phyloP scores from a whole-genome alignment of 768 basidiomycete genomes.

The Pseudohyphozyma bogoriensis region DNA sequence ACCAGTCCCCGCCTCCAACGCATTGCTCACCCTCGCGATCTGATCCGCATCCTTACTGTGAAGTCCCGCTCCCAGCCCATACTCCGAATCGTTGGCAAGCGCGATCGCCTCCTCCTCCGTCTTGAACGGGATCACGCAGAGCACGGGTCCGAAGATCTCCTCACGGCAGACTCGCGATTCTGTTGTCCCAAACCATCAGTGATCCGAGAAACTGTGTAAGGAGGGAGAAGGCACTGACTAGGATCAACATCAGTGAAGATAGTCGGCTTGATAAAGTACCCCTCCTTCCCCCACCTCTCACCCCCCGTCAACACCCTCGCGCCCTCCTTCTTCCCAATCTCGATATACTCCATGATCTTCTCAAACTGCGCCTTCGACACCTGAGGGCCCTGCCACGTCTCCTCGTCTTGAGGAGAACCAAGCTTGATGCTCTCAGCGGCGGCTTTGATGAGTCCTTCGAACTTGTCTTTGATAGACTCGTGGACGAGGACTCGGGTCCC shows the following conservation, averaged over 20 bases:
- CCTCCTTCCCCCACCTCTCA: slow-evolving; percentile 56
- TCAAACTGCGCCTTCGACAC: slow-evolving; percentile 64
- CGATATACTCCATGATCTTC: slow-evolving; percentile 75
- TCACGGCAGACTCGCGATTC: slow-evolving; percentile 38
- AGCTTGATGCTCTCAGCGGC: slow-evolving; percentile 56
- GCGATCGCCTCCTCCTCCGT: slow-evolving; percentile 77
- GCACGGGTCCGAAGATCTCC: slow-evolving; percentile 87
- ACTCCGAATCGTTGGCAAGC: slow-evolving; percentile 76
- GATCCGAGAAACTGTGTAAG: slow-evolving; percentile 20
- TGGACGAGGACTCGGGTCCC: slow-evolving; percentile 91
- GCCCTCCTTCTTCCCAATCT: slow-evolving; percentile 72
- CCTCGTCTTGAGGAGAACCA: slow-evolving; percentile 48
- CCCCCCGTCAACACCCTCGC: slow-evolving; percentile 73
- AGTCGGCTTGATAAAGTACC: slow-evolving; percentile 82
- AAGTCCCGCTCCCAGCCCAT: slow-evolving; percentile 83
- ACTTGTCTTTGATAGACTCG: slow-evolving; percentile 63
- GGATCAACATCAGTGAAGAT: slow-evolving; percentile 83
- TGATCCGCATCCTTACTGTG: slow-evolving; percentile 66
- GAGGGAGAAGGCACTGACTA: slow-evolving; percentile 48
- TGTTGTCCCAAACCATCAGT: slow-evolving; percentile 33
- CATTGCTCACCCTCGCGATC: slow-evolving; percentile 60
- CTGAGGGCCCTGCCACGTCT: slow-evolving; percentile 61
- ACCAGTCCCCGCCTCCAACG: slow-evolving; percentile 55
- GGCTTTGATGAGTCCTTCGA: slow-evolving; percentile 41
- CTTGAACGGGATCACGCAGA: slow-evolving; percentile 65